These are phyloP conservation scores for Aspergillus pseudoterreus DNA, from an alignment of 2,329 filamentous ascomycete genomes.

Conservation along the genomic window DNA sequence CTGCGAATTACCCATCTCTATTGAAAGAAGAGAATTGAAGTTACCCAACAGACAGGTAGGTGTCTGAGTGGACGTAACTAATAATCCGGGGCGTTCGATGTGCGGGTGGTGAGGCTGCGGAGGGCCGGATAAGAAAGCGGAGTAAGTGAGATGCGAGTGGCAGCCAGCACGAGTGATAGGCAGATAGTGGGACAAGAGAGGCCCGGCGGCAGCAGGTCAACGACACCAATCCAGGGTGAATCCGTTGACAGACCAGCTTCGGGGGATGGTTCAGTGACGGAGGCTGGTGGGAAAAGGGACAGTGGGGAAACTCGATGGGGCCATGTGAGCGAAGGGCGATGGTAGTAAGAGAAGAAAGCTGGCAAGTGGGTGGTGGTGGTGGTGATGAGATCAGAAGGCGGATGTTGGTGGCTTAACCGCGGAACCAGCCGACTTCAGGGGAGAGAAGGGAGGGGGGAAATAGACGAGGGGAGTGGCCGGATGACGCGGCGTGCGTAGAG, in stretches of 20 bases:
- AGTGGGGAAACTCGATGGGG: conserved; percentile 21
- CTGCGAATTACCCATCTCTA: conserved; percentile 44
- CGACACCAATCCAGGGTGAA: background rate
- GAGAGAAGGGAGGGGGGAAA: conserved; percentile 4
- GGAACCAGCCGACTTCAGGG: conserved; percentile 1
- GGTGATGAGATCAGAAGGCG: conserved; percentile 22
- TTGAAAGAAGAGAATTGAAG: conserved; percentile 7
- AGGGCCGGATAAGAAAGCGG: conserved; percentile 19
- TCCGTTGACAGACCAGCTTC: background rate
- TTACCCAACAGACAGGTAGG: conserved; percentile 1
- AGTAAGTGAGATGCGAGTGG: conserved; percentile 8
- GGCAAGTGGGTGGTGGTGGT: conserved; percentile 19
- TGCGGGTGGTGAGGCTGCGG: conserved; percentile 10
- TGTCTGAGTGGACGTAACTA: background rate
- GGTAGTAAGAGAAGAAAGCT: conserved; percentile 4
- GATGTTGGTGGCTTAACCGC: conserved; percentile 2
- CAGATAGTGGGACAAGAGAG: conserved; percentile 8
- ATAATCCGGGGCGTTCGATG: background rate
- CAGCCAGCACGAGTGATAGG: conserved; percentile 1
- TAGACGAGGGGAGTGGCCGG: background rate
- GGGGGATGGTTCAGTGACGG: background rate
- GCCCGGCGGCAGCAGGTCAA: background rate
- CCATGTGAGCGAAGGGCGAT: conserved; percentile 24
- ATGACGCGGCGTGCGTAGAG: background rate
- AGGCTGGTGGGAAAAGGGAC: background rate